Conservation (phyloP, 2,329 filamentous ascomycete genomes). For the Grosmannia penicillata region DNA sequence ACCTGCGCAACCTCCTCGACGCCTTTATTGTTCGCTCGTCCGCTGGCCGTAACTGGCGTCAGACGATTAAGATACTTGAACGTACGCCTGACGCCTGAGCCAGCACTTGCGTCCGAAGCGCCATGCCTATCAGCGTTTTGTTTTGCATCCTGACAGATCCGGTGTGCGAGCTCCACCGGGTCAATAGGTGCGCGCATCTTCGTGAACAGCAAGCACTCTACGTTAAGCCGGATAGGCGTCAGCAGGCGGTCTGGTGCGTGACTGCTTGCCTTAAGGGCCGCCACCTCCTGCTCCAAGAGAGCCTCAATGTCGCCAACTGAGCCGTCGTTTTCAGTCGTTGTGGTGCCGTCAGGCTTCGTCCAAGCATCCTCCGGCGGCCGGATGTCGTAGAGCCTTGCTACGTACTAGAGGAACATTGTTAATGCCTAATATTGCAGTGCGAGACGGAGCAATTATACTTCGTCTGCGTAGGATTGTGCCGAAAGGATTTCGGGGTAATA, state of each 20-base stretch:
- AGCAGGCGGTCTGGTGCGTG: constrained; percentile 21
- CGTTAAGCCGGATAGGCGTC: constrained; percentile 34
- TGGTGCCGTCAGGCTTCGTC: not conserved
- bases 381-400: constrained; percentile 44
- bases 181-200: constrained; percentile 40
- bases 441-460: not conserved
- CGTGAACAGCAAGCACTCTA: constrained; percentile 52
- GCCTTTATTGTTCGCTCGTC: constrained; percentile 55
- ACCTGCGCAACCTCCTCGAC: constrained; percentile 48
- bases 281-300: constrained; percentile 58
- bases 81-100: constrained; percentile 24
- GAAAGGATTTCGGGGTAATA: not conserved
- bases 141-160: constrained; percentile 40
- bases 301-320: constrained; percentile 42
- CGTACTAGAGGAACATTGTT: too few species aligned
- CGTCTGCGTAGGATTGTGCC: constrained; percentile 7
- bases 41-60: constrained; percentile 35
- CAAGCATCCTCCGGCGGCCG: constrained; percentile 18
- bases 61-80: constrained; percentile 40
- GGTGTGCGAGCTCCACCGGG: constrained; percentile 35
- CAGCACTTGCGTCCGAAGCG: not conserved
- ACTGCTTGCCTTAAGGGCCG: constrained; percentile 34
- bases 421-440: too few species aligned
- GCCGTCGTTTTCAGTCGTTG: constrained; percentile 15
- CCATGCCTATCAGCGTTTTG: too few species aligned